Conservation (phyloP, 78 protist genomes). For the Dictyostelium brefeldianum region DNA sequence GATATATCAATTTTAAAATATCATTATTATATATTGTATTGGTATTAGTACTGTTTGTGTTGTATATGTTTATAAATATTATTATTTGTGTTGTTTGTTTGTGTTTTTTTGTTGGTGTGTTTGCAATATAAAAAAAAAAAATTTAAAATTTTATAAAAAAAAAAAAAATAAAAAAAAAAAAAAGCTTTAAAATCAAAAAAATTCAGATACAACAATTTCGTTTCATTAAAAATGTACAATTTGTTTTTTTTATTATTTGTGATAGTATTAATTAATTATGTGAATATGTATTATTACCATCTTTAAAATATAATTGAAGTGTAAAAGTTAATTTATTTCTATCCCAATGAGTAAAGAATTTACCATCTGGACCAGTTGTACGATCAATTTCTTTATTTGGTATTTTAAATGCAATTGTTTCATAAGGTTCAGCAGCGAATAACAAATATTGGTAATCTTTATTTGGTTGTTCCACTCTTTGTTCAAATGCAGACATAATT, state of each 20-base stretch:
- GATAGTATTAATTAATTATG: background rate
- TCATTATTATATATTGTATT: background rate
- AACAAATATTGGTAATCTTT: slow-evolving; percentile 93
- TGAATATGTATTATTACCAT: background rate
- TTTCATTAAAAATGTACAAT: background rate
- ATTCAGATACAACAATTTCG: too few species aligned
- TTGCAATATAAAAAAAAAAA: too few species aligned
- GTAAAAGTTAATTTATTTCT: slow-evolving; percentile 56
- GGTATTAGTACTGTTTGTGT: too few species aligned
- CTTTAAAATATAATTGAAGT: slow-evolving; percentile 14
- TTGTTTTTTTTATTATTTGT: background rate
- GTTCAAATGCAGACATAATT: slow-evolving; percentile 99
- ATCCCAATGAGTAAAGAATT: slow-evolving; percentile 83
- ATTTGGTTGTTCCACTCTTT: slow-evolving; percentile 90
- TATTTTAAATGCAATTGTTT: slow-evolving; percentile 97
- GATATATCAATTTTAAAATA: background rate
- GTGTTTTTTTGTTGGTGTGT: too few species aligned
- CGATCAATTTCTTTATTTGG: slow-evolving; percentile 91
- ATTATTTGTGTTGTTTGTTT: too few species aligned
- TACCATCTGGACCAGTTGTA: slow-evolving; percentile 76
- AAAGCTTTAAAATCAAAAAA: too few species aligned
- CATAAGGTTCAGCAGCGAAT: slow-evolving; percentile 99
- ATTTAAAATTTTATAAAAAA: too few species aligned
- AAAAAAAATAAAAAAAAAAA: too few species aligned
- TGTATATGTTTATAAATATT: too few species aligned